These are phyloP conservation scores for Nakaseomyces kungkrabaensis DNA, from an alignment of 1,139 yeast species.

Conservation along the genomic window DNA sequence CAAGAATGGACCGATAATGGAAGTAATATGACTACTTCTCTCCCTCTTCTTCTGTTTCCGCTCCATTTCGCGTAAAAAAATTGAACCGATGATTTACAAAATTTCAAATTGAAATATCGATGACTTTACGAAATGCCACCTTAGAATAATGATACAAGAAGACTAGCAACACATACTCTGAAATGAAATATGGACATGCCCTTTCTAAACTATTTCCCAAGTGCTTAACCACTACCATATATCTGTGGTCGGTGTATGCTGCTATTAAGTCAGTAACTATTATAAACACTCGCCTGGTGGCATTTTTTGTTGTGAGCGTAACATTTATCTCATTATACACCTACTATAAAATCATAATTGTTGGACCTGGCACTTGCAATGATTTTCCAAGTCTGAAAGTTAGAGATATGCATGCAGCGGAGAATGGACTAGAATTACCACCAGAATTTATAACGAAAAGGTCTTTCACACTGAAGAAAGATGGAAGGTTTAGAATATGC, in stretches of 20 bases:
- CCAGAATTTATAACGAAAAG: slow-evolving; percentile 31
- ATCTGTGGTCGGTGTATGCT: slow-evolving; percentile 17
- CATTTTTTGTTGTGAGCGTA: slow-evolving; percentile 5
- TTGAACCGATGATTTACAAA: no score
- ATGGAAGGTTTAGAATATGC: slow-evolving; percentile 49
- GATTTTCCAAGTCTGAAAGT: slow-evolving; percentile 38
- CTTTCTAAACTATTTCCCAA: slow-evolving; percentile 18
- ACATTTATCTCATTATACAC: slow-evolving; percentile 29
- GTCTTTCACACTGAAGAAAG: slow-evolving; percentile 34
- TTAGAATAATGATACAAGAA: no score
- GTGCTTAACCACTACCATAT: slow-evolving; percentile 15
- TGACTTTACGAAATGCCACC: not conserved
- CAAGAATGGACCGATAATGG: no score
- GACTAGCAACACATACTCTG: no score
- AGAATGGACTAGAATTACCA: slow-evolving; percentile 30
- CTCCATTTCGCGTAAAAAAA: no score
- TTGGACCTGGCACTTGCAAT: slow-evolving; percentile 59
- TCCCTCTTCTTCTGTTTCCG: no score
- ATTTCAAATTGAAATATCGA: not conserved
- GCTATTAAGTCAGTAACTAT: slow-evolving; percentile 11
- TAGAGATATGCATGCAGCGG: slow-evolving; percentile 22
- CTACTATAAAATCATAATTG: slow-evolving; percentile 44
- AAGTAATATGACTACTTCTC: no score
- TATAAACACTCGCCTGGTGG: slow-evolving; percentile 8
- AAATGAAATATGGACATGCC: not conserved